Base-by-base conservation (phyloP, 1,139 yeast species). In the Candida anutae region DNA sequence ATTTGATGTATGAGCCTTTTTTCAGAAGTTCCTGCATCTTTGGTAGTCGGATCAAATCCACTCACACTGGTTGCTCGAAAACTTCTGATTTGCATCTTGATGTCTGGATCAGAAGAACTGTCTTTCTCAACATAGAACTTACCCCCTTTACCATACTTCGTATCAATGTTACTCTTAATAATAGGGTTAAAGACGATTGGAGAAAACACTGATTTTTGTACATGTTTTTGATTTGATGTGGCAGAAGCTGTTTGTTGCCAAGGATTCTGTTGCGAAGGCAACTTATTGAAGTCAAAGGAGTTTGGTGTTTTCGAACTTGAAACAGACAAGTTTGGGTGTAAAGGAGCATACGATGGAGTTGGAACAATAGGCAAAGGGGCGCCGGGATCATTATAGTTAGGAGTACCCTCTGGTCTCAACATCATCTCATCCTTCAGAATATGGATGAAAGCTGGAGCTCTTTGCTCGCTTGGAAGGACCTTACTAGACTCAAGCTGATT, bases 121-220 rank as follows among this genome's bases (percentile, higher is more conserved):
- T 63, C 69, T 28, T 58, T 54, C 5, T 55, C 53, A 6, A 77
- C 83, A 45, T 77, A 83, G 44, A 80, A 85, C 43, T 84, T 80
- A 3, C 95, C 95, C 5, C 95, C 95, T 41, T 72, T 71, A 5
- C 83, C 80, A 42, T 85, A 85, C 44, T 85, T 85, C 31, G 82
- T 76, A 48, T 85, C 95, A 16, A 85, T 77, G 35, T 74, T 76
- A 28, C 74, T 72, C 36, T 76, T 76, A 28, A 84, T 83, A 20
- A 77, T 69, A 0, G 94, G 93, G 42, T 83, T 82, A 53, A 85
- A 85, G 24, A 70, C 66, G 20, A 85, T 61, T 0, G 95, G 94
- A 0, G 94, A 83, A 49, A 83, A 85, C 1, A 77, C 72, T 22
- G 90, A 80, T 35, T 54, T 40, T 13, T 28, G 35, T 2, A 22